These are phyloP conservation scores for Streptanthus diversifolius DNA, from an alignment of 345 rosid species.

Conservation along the genomic window DNA sequence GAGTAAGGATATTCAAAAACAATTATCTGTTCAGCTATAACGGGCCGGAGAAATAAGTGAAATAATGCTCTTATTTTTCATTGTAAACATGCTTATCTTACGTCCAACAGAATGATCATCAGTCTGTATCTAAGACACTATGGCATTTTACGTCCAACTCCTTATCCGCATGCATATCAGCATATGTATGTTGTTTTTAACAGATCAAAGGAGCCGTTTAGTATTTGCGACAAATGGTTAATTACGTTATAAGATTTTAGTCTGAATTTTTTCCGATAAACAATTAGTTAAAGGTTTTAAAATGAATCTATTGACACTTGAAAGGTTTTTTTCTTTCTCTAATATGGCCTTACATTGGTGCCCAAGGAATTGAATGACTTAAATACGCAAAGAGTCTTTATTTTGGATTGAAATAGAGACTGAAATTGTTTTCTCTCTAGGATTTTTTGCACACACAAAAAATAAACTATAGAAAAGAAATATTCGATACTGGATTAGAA, in stretches of 20 bases:
- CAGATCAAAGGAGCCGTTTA: background rate
- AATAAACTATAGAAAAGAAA: no score
- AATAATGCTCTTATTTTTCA: background rate
- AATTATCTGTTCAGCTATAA: background rate
- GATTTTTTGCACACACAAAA: background rate
- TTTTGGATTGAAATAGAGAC: background rate
- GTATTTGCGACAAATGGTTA: background rate
- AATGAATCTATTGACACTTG: no score
- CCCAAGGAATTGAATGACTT: no score
- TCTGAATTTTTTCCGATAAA: background rate
- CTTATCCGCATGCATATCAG: no score
- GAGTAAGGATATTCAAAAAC: no score
- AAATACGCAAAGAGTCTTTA: no score
- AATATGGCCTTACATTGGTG: background rate
- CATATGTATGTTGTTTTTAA: background rate
- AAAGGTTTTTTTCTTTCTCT: background rate
- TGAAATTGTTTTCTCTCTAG: background rate
- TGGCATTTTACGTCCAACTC: background rate
- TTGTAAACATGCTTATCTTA: background rate
- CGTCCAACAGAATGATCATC: background rate
- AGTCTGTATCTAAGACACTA: background rate
- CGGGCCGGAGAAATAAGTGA: background rate
- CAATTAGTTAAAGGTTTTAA: background rate
- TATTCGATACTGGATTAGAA: background rate
- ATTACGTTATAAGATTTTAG: background rate